Conservation (phyloP, 495 filamentous ascomycete genomes). For the Aspergillus ostianus region DNA sequence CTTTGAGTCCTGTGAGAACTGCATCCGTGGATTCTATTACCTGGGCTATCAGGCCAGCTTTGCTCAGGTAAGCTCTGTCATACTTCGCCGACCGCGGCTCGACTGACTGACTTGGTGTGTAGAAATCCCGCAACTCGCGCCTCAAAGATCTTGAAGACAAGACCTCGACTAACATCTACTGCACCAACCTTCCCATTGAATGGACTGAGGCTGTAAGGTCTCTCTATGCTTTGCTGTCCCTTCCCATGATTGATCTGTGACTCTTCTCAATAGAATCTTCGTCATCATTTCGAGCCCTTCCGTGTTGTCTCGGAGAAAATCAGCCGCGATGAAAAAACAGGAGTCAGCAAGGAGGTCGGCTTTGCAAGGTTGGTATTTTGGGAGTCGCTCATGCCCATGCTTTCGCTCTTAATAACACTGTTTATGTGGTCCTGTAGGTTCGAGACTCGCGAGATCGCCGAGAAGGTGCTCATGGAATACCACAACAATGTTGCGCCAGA, state of each 20-base stretch:
- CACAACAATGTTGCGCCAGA: conserved; percentile 68
- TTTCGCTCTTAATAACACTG: not conserved
- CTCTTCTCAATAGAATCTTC: conserved; percentile 35
- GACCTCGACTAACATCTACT: conserved; percentile 89
- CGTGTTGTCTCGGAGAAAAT: conserved; percentile 88
- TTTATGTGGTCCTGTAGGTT: conserved; percentile 54
- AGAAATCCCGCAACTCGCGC: conserved; percentile 95
- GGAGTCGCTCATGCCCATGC: not conserved
- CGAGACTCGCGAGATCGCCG: conserved; percentile 80
- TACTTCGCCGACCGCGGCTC: conserved; percentile 7
- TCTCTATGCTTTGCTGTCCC: not conserved
- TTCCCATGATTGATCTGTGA: conserved; percentile 2
- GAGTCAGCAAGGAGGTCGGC: conserved; percentile 91
- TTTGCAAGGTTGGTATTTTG: conserved; percentile 76
- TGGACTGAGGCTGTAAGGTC: conserved; percentile 80
- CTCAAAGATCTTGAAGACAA: conserved; percentile 89
- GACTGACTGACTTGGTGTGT: conserved; percentile 15
- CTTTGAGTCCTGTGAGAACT: conserved; percentile 85
- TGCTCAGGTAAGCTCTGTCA: conserved; percentile 60
- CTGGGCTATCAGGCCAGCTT: conserved; percentile 96
- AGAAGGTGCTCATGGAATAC: conserved; percentile 79
- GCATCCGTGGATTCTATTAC: conserved; percentile 92
- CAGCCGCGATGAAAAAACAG: conserved; percentile 76
- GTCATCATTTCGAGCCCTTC: conserved; percentile 67
- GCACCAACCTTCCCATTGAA: conserved; percentile 87